These are phyloP conservation scores for Nicotiana noctiflora DNA, from an alignment of 257 asterid species.

Conservation along the genomic window DNA sequence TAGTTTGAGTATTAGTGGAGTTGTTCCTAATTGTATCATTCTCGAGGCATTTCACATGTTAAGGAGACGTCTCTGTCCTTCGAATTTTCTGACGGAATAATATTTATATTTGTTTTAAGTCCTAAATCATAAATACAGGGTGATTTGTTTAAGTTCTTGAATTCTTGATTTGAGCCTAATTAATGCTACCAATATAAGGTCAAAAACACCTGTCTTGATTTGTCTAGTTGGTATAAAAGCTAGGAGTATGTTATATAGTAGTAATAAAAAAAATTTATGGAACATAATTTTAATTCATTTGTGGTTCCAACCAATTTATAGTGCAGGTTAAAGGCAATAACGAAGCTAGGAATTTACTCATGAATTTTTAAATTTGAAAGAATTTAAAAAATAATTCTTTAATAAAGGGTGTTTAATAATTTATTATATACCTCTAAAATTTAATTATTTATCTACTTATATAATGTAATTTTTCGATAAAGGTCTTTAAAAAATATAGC, in stretches of 20 bases:
- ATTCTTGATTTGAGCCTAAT: not conserved
- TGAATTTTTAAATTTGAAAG: no score
- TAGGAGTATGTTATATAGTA: not conserved
- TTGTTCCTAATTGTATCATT: slow-evolving; percentile 20
- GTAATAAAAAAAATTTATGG: no score
- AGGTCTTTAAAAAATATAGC: no score
- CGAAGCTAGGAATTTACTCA: no score
- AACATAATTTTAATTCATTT: no score
- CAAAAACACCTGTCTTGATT: not conserved
- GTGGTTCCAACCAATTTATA: no score
- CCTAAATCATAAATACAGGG: not conserved
- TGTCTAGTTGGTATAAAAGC: not conserved
- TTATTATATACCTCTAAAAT: no score
- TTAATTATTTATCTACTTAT: no score
- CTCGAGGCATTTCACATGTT: slow-evolving; percentile 31
- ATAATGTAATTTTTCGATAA: no score
- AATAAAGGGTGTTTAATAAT: no score
- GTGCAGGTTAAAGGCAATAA: no score
- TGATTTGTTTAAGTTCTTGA: not conserved
- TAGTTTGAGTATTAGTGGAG: not conserved
- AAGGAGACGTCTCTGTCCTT: slow-evolving; percentile 2
- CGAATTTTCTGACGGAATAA: not conserved
- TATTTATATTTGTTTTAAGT: not conserved
- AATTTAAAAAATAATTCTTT: no score
- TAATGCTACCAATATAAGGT: not conserved